Evolutionary conservation across 176 grass and related monocot species (phyloP).

Genomic region (Cenchrus fungigraminus): DNA sequence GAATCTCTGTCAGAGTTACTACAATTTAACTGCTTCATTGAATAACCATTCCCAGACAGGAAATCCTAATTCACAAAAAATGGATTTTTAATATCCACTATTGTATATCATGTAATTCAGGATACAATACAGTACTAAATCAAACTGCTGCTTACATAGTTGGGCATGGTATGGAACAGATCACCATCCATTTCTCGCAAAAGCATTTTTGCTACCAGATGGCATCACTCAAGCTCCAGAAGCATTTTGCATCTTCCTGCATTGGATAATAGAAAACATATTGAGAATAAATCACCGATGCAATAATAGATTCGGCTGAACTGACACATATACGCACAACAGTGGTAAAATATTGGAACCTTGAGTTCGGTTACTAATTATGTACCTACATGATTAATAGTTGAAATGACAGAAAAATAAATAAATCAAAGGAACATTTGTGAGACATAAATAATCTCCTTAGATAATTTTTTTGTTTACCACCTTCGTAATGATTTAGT

Average conservation of each 20-base stretch:
- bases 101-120: constrained; percentile 7
- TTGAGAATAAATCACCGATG: background rate
- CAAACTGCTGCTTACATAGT: constrained; percentile 39
- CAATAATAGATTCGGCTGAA: constrained; percentile 9
- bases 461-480: background rate
- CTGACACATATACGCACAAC: background rate
- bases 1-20: constrained; percentile 56
- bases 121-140: constrained; percentile 26
- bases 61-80: constrained; percentile 42
- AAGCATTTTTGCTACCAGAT: constrained; percentile 42
- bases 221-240: constrained; percentile 39
- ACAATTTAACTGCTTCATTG: constrained; percentile 49
- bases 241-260: constrained; percentile 31
- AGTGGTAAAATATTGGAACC: background rate
- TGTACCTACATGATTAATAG: background rate
- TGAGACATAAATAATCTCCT: background rate
- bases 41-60: constrained; percentile 50
- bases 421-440: background rate
- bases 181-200: constrained; percentile 53
- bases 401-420: background rate
- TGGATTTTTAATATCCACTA: constrained; percentile 29
- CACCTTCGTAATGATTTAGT: background rate
- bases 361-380: background rate
- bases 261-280: background rate
- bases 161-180: constrained; percentile 46